Conservation (phyloP, 2,329 filamentous ascomycete genomes). For the Gnomoniopsis sp. region DNA sequence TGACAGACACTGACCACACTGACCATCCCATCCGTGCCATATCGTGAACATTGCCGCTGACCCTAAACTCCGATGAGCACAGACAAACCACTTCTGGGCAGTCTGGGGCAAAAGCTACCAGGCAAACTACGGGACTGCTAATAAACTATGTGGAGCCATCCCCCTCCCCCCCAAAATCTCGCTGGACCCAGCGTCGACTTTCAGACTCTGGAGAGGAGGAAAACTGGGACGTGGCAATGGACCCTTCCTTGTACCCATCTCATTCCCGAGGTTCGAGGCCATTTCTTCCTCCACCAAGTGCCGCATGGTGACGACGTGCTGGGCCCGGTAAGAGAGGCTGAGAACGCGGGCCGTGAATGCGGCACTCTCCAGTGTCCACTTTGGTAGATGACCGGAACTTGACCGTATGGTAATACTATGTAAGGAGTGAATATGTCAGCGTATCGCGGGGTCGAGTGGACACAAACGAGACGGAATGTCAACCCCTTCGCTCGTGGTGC, state of each 20-base stretch:
- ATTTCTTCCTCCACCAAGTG: background rate
- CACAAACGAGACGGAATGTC: background rate
- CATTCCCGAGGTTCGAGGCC: constrained; percentile 2
- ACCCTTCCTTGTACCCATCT: background rate
- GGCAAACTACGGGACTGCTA: background rate
- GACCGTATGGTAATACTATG: background rate
- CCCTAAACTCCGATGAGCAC: too few relatives aligned
- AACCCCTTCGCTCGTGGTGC: too few relatives aligned
- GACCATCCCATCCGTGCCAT: too few relatives aligned
- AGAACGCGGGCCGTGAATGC: background rate
- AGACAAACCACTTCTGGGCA: too few relatives aligned
- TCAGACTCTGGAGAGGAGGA: background rate
- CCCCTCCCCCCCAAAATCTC: background rate
- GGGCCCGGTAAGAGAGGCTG: too few relatives aligned
- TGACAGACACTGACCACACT: too few relatives aligned
- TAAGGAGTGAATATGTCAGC: too few relatives aligned
- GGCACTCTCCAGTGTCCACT: background rate
- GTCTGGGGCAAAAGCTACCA: background rate
- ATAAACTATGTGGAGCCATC: constrained; percentile 1
- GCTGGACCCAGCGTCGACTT: background rate
- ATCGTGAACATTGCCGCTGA: too few relatives aligned
- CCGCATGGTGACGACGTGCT: background rate
- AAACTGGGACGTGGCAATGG: constrained; percentile 4
- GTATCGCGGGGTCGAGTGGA: background rate
- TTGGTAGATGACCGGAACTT: background rate